Evolutionary conservation across 257 asterid genomes (phyloP).

Genomic region (Capsicum pubescens): DNA sequence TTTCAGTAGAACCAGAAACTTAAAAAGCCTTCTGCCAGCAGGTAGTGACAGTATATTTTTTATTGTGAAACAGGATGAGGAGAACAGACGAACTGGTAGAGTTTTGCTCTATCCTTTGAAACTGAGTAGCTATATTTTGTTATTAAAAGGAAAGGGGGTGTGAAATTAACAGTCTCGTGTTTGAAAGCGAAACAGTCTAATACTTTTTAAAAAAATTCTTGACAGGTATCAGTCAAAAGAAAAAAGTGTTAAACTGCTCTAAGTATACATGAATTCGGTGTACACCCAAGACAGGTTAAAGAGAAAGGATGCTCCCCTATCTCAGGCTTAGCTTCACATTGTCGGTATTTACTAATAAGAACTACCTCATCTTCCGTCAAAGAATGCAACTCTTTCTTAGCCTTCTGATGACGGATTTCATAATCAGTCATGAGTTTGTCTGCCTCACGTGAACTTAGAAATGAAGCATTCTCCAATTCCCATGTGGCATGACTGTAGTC

Average conservation of each 20-base stretch:
- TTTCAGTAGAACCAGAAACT: not conserved
- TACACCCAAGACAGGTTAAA: not conserved
- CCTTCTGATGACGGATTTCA: constrained; percentile 35
- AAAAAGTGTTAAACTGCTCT: not conserved
- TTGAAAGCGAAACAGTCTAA: not conserved
- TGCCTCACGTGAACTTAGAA: constrained; percentile 35
- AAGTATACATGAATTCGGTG: not conserved
- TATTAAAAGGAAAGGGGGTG: not conserved
- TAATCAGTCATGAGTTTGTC: constrained; percentile 36
- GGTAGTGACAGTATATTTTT: not conserved
- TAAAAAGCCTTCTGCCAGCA: not conserved
- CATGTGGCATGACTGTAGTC: constrained; percentile 42
- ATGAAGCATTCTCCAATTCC: constrained; percentile 45
- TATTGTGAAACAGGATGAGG: not conserved
- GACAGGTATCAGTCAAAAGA: not conserved
- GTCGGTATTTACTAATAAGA: not conserved
- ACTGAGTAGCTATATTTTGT: not conserved
- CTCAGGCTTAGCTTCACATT: not conserved
- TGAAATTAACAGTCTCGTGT: not conserved
- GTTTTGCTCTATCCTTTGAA: not conserved
- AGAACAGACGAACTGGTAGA: not conserved
- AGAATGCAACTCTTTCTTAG: constrained; percentile 26
- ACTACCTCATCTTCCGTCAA: constrained; percentile 39
- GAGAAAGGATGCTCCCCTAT: not conserved
- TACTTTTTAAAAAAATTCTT: not conserved